Conservation (phyloP, 73 alveolate species). For the Blepharisma stoltei region DNA sequence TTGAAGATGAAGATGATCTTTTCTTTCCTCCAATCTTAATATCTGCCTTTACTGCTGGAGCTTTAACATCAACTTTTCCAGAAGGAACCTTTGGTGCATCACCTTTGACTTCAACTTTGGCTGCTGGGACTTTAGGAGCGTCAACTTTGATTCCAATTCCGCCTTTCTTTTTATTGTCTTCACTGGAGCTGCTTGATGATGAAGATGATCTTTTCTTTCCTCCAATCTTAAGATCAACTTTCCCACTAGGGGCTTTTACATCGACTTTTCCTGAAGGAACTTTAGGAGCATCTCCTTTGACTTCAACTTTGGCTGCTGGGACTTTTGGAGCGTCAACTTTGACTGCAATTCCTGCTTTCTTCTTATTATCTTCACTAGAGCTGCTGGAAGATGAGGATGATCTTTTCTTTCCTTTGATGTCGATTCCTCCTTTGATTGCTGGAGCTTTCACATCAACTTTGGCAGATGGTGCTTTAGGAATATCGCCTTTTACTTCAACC, state of each 20-base stretch:
- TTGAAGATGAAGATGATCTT: background rate
- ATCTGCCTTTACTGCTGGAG: constrained; percentile 4
- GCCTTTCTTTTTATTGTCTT: background rate
- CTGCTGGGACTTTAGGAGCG: background rate
- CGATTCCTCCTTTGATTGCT: background rate
- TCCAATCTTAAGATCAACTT: constrained; percentile 2
- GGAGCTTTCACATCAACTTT: background rate
- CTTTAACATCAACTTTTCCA: constrained; percentile 14
- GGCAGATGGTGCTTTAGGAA: background rate
- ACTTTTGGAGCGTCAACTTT: constrained; percentile 4
- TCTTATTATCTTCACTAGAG: background rate
- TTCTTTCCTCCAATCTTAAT: background rate
- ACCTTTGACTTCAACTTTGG: background rate
- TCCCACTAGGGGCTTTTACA: constrained; percentile 8
- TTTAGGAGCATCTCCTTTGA: background rate
- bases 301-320: constrained; percentile 20
- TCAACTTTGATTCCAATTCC: background rate
- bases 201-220: background rate
- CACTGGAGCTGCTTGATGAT: background rate
- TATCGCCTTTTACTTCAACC: background rate
- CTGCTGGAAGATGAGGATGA: constrained; percentile 12
- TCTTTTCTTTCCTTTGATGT: background rate
- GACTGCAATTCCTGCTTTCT: background rate
- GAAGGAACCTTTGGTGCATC: background rate
- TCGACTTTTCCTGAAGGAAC: constrained; percentile 2